Conservation (phyloP, 306 rosid genomes). For the Dalbergia cochinchinensis region DNA sequence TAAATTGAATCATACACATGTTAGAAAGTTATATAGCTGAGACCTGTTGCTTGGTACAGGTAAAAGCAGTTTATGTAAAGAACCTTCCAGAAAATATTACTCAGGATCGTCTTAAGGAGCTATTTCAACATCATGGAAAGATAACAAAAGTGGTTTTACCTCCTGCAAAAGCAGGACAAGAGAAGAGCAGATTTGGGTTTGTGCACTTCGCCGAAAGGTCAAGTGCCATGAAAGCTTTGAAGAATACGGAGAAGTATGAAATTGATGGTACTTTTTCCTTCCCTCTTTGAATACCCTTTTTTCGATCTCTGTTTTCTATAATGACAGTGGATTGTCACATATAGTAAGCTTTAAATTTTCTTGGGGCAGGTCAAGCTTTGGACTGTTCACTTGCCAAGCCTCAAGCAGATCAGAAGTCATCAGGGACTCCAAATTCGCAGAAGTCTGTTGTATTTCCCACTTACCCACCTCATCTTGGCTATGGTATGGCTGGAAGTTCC, state of each 20-base stretch:
- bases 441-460: slow-evolving; percentile 56
- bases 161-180: slow-evolving; percentile 75
- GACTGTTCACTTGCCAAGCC: slow-evolving; percentile 83
- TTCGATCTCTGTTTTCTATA: not conserved
- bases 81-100: slow-evolving; percentile 75
- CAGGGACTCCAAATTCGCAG: slow-evolving; percentile 54
- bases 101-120: slow-evolving; percentile 56
- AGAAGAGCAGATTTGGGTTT: slow-evolving; percentile 77
- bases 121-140: slow-evolving; percentile 74
- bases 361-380: slow-evolving; percentile 68
- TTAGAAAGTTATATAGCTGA: slow-evolving; percentile 27
- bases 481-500: slow-evolving; percentile 66
- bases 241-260: slow-evolving; percentile 74
- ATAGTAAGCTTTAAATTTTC: slow-evolving; percentile 24
- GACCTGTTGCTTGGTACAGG: slow-evolving; percentile 55
- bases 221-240: slow-evolving; percentile 72
- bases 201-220: slow-evolving; percentile 76
- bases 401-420: slow-evolving; percentile 67
- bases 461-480: slow-evolving; percentile 66
- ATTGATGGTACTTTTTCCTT: slow-evolving; percentile 60
- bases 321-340: slow-evolving; percentile 15
- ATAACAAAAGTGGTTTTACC: slow-evolving; percentile 80
- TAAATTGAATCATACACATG: slow-evolving; percentile 13
- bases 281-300: slow-evolving; percentile 23
- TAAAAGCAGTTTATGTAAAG: slow-evolving; percentile 72